A percentile compares a stretch with the other conserved stretches of the same genome.
Evolutionary conservation across 2,329 filamentous ascomycete genomes (phyloP).

Genomic region (Capronia coronata): DNA sequence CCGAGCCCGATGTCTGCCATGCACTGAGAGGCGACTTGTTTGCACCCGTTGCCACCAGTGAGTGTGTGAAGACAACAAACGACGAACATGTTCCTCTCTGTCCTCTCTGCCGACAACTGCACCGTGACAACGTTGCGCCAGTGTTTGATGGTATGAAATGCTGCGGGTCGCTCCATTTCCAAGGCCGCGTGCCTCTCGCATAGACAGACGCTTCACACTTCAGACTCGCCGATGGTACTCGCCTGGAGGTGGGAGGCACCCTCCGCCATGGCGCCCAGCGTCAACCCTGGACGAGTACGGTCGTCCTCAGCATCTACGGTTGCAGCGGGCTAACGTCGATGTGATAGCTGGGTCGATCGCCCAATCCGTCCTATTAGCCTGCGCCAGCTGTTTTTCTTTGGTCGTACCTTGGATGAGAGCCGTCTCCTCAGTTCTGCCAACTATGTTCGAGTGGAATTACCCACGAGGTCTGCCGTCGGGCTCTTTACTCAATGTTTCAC

Average conservation of each 20-base stretch:
- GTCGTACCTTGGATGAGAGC: slow-evolving; percentile 81
- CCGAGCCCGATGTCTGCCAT: no score
- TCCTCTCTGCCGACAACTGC: not conserved
- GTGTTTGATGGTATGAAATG: slow-evolving; percentile 24
- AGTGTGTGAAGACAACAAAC: slow-evolving; percentile 5
- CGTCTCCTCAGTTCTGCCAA: slow-evolving; percentile 91
- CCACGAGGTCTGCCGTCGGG: slow-evolving; percentile 56
- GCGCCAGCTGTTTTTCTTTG: slow-evolving; percentile 94
- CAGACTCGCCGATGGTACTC: slow-evolving; percentile 11
- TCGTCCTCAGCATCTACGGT: slow-evolving; percentile 13
- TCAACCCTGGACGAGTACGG: slow-evolving; percentile 55
- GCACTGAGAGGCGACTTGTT: not conserved
- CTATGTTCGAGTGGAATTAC: slow-evolving; percentile 92
- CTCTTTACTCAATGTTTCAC: not conserved
- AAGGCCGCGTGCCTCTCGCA: slow-evolving; percentile 10
- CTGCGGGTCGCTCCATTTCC: slow-evolving; percentile 13
- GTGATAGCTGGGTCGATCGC: slow-evolving; percentile 75
- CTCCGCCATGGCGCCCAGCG: slow-evolving; percentile 54
- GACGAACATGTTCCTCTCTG: slow-evolving; percentile 3
- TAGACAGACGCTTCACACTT: not conserved
- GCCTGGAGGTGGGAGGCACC: slow-evolving; percentile 29
- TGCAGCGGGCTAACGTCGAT: slow-evolving; percentile 8
- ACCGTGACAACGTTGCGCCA: slow-evolving; percentile 3
- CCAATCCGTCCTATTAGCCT: slow-evolving; percentile 93
- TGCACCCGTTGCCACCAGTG: slow-evolving; percentile 1